A percentile compares a stretch with the other conserved stretches of the same genome.
Evolutionary conservation across 257 asterid genomes (phyloP).

Genomic region (Prunella vulgaris): DNA sequence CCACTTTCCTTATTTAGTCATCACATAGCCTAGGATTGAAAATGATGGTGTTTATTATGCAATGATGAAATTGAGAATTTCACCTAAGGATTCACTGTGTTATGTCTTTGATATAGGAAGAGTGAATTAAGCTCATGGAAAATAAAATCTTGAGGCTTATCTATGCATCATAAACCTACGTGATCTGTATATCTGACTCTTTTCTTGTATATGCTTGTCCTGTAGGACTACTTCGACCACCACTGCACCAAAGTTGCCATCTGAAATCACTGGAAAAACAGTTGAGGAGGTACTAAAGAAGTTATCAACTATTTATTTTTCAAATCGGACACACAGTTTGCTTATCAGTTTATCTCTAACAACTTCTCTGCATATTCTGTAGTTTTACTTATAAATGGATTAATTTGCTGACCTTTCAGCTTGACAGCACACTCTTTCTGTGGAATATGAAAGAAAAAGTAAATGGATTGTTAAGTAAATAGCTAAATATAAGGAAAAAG

Average conservation of each 20-base stretch:
- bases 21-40: background rate
- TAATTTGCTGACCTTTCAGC: background rate
- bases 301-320: constrained; percentile 2
- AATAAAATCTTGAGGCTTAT: background rate
- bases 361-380: background rate
- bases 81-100: background rate
- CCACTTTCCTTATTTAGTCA: background rate
- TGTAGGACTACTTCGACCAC: constrained; percentile 59
- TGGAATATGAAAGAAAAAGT: background rate
- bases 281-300: constrained; percentile 73
- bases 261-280: constrained; percentile 90
- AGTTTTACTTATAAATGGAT: background rate
- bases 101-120: background rate
- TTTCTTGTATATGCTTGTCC: constrained; percentile 24
- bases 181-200: constrained; percentile 18
- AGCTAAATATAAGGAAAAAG: background rate
- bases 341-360: background rate
- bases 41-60: background rate
- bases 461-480: background rate
- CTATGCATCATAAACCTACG: background rate
- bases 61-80: background rate
- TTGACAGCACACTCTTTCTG: background rate
- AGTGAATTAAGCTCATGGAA: constrained; percentile 1
- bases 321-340: background rate
- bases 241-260: constrained; percentile 70